Evolutionary conservation across 2,329 filamentous ascomycete genomes (phyloP).

Genomic region (Pseudogymnoascus sp.): DNA sequence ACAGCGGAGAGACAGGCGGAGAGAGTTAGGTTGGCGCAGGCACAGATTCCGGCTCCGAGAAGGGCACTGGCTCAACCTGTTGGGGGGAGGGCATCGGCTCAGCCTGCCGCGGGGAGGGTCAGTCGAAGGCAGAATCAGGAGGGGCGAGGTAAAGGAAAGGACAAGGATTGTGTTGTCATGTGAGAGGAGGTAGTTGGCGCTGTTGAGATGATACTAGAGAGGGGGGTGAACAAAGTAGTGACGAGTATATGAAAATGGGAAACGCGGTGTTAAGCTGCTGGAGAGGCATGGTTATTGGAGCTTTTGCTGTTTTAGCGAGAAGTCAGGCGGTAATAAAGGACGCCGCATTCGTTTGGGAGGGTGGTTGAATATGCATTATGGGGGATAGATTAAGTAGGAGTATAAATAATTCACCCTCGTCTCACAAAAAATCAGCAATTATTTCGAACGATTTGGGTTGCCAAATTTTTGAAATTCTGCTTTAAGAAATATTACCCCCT

Average conservation of each 20-base stretch:
- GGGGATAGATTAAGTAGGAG: neutral
- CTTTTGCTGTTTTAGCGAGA: neutral
- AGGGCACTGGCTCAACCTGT: neutral
- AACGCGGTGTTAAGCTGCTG: neutral
- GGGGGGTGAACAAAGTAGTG: neutral
- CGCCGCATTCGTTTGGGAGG: neutral
- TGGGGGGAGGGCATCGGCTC: neutral
- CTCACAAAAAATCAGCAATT: no score
- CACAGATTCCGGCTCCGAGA: neutral
- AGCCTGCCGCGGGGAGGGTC: neutral
- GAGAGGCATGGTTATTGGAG: neutral
- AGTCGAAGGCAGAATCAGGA: neutral
- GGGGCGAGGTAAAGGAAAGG: conserved; percentile 21
- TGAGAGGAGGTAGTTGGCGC: conserved; percentile 20
- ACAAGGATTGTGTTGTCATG: conserved; percentile 41
- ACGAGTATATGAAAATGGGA: neutral
- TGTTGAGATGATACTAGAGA: neutral
- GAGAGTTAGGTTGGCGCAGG: neutral
- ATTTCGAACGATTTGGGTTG: no score
- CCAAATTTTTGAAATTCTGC: neutral
- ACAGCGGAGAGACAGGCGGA: conserved; percentile 10
- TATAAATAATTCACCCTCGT: neutral
- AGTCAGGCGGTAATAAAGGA: neutral
- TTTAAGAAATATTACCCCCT: neutral
- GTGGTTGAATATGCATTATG: neutral